A percentile compares a stretch with the other conserved stretches of the same genome.
phyloP scores from a whole-genome alignment of 805 yeast species.

The Saturnispora gosingensis region DNA sequence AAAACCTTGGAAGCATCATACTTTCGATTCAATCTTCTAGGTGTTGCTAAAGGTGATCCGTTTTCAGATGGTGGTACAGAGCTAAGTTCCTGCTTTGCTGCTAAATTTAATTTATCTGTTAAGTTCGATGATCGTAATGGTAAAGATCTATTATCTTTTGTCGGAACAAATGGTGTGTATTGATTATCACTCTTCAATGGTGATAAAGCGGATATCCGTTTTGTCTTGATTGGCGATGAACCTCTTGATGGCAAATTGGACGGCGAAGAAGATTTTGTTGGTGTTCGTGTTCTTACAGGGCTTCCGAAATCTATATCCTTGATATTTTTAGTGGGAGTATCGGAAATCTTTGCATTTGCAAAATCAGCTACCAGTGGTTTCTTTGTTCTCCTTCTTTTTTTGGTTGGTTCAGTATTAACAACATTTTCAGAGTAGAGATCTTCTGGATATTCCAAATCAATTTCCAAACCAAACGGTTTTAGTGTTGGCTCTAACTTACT shows the following conservation, averaged over 20 bases:
- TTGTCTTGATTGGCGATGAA: background rate
- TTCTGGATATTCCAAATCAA: constrained; percentile 10
- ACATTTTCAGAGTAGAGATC: constrained; percentile 4
- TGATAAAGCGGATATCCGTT: background rate
- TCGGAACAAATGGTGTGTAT: constrained; percentile 1
- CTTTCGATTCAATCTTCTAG: constrained; percentile 1
- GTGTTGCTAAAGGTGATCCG: background rate
- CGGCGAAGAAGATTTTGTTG: background rate
- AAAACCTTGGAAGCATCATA: constrained; percentile 10
- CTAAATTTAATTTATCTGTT: background rate
- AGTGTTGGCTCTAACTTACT: constrained; percentile 25
- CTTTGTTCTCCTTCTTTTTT: background rate
- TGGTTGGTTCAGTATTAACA: background rate
- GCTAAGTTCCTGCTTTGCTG: constrained; percentile 8
- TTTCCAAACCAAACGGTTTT: constrained; percentile 15
- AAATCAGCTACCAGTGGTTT: background rate
- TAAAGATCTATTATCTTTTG: constrained; percentile 2
- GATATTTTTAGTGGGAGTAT: background rate
- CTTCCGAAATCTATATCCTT: background rate
- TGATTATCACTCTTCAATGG: constrained; percentile 1
- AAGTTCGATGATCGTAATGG: constrained; percentile 1
- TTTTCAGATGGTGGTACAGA: background rate
- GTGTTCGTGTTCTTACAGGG: background rate
- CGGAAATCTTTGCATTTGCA: background rate
- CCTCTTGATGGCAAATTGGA: background rate